Conservation (phyloP, 2,329 filamentous ascomycete species). For the Trichophyton schoenleinii region DNA sequence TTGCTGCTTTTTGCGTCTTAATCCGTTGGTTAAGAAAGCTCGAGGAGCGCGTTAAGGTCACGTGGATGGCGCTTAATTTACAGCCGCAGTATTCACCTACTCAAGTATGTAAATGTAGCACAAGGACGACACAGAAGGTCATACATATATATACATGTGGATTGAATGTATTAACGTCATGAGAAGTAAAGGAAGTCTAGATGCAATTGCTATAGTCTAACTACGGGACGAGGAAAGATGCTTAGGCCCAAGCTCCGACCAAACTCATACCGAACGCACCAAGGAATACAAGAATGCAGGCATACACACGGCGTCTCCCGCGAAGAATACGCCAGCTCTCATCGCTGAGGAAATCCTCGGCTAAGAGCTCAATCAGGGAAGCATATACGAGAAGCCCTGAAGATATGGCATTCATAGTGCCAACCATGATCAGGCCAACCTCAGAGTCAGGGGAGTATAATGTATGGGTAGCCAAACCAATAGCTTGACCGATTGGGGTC, state of each 20-base stretch:
- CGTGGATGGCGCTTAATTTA: not conserved
- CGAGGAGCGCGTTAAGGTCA: not conserved
- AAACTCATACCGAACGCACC: constrained; percentile 58
- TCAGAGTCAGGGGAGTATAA: constrained; percentile 63
- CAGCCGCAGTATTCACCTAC: not conserved
- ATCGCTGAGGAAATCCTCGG: constrained; percentile 65
- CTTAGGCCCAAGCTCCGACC: constrained; percentile 58
- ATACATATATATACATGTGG: no score
- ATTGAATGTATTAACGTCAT: no score
- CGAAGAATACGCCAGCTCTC: constrained; percentile 58
- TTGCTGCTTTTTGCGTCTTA: no score
- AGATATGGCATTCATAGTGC: constrained; percentile 71
- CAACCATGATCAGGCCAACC: constrained; percentile 61
- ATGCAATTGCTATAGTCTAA: not conserved
- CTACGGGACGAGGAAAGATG: not conserved
- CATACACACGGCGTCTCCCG: constrained; percentile 49
- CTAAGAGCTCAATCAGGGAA: constrained; percentile 62
- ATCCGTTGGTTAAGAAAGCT: not conserved
- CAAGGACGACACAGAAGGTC: no score
- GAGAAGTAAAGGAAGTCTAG: not conserved
- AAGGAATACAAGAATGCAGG: constrained; percentile 50
- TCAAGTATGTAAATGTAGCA: not conserved
- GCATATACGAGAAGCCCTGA: constrained; percentile 66
- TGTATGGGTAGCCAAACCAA: constrained; percentile 61
- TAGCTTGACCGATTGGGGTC: constrained; percentile 65